These are phyloP conservation scores for Leishmania turanica DNA, from an alignment of 208 protist species.

Conservation along the genomic window DNA sequence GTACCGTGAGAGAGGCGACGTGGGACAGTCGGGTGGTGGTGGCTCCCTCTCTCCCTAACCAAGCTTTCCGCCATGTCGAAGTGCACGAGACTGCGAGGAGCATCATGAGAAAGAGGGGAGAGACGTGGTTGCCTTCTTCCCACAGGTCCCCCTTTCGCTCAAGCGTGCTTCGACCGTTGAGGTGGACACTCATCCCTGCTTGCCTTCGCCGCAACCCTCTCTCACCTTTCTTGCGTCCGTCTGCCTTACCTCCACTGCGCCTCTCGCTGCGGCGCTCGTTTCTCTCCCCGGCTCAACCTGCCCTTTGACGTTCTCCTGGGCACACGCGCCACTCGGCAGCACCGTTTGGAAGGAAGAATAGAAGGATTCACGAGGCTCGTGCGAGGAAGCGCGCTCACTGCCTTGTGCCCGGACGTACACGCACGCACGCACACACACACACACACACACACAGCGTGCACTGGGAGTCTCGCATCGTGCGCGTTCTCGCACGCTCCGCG, in stretches of 20 bases:
- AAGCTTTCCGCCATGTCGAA: not conserved
- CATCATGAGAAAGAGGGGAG: not conserved
- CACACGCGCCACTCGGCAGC: not conserved
- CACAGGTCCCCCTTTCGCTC: not conserved
- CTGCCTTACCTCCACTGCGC: not conserved
- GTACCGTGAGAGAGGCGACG: not conserved
- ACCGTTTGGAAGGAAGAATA: not conserved
- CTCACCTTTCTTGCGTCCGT: not conserved
- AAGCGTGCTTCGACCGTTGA: not conserved
- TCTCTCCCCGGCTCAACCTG: not conserved
- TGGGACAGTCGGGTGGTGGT: not conserved
- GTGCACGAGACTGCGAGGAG: not conserved
- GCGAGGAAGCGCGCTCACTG: not conserved
- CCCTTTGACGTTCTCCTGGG: not conserved
- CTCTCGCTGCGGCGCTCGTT: not conserved
- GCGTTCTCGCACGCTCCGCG: not conserved
- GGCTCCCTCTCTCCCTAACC: not conserved
- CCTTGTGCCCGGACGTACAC: not conserved
- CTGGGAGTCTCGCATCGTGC: not conserved
- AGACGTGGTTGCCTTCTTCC: not conserved
- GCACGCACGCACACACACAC: not conserved
- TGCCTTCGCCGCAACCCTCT: not conserved
- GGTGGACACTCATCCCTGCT: not conserved
- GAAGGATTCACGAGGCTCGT: not conserved
- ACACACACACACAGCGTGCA: not conserved